phyloP scores from a whole-genome alignment of 345 rosid genomes.

The Brassica rapa region DNA sequence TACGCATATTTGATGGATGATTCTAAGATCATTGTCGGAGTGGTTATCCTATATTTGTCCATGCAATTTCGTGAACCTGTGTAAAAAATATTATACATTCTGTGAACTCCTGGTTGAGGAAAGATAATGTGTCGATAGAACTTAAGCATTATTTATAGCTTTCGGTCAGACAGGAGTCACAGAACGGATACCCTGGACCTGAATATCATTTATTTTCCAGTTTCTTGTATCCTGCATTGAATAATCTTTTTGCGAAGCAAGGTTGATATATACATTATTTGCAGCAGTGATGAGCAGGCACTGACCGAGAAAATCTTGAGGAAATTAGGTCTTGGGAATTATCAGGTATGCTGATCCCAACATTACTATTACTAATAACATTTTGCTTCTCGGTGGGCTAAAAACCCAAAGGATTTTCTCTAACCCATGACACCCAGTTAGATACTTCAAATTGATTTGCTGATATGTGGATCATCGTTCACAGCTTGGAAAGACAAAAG shows the following conservation, averaged over 20 bases:
- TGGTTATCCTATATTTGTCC: conserved; percentile 1
- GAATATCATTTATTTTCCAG: conserved; percentile 16
- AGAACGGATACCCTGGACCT: conserved; percentile 14
- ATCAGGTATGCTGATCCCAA: conserved; percentile 62
- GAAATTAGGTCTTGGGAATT: conserved; percentile 74
- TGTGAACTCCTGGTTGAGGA: conserved; percentile 14
- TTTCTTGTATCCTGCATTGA: conserved; percentile 20
- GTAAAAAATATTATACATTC: background rate
- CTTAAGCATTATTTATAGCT: background rate
- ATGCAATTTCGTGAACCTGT: conserved; percentile 8
- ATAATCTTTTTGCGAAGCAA: conserved; percentile 12
- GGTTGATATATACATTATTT: conserved; percentile 10
- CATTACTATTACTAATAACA: background rate
- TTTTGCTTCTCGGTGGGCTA: conserved; percentile 1
- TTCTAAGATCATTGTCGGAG: conserved; percentile 16
- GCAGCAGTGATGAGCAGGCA: conserved; percentile 75
- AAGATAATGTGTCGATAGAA: background rate
- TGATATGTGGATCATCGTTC: conserved; percentile 31
- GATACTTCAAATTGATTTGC: conserved; percentile 16
- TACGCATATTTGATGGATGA: conserved; percentile 33
- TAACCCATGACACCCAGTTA: background rate
- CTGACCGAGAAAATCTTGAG: conserved; percentile 73
- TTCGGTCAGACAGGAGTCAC: background rate
- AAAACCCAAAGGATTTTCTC: conserved; percentile 1
- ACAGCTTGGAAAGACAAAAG: conserved; percentile 95